Conservation (phyloP, 108 stramenopile species). For the Stephanodiscus triporus region DNA sequence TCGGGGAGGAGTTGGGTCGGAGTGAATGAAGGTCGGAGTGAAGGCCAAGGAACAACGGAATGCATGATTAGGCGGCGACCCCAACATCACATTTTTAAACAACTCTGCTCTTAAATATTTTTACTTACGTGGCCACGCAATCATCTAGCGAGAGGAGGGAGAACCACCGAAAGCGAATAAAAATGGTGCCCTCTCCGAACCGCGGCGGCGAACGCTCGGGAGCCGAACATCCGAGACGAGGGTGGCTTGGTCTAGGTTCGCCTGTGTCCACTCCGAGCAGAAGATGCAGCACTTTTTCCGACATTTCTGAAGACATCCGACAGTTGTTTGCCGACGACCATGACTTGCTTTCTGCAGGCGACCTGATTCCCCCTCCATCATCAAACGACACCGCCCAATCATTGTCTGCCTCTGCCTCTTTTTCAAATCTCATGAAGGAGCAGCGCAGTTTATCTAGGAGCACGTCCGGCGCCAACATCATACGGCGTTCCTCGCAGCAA, state of each 20-base stretch:
- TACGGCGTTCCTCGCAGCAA: constrained; percentile 16
- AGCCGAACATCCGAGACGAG: neutral
- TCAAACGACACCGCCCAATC: neutral
- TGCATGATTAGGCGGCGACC: no score
- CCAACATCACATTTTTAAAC: no score
- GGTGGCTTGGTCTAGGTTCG: neutral
- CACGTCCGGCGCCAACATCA: neutral
- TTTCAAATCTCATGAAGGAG: neutral
- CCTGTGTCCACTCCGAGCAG: neutral
- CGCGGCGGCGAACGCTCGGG: neutral
- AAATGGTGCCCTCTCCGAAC: neutral
- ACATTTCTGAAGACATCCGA: constrained; percentile 1
- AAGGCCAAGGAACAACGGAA: no score
- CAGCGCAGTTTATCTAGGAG: neutral
- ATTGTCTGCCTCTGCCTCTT: neutral
- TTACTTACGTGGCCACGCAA: no score
- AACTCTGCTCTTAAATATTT: no score
- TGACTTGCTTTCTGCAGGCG: neutral
- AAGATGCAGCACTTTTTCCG: neutral
- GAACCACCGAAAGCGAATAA: neutral
- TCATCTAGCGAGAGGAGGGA: no score
- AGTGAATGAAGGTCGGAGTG: no score
- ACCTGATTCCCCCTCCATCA: neutral
- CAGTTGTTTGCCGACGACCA: neutral
- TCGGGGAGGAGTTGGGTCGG: no score